Conservation (phyloP, 768 basidiomycete species). For the Macrolepiota fuliginosa region DNA sequence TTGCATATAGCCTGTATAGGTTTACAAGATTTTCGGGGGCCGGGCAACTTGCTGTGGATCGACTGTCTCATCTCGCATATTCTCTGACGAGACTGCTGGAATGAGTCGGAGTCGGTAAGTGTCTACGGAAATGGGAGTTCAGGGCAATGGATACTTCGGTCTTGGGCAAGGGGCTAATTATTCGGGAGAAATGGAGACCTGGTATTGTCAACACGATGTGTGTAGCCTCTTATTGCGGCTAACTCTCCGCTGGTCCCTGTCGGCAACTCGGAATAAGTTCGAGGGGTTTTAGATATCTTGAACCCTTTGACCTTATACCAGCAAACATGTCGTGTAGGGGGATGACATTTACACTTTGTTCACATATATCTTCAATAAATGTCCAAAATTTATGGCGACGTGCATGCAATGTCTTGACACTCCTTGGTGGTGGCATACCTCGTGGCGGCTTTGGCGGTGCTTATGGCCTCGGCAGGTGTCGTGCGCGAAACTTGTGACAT, state of each 20-base stretch:
- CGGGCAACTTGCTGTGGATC: background rate
- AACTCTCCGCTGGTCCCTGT: too few species aligned
- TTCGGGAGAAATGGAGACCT: too few species aligned
- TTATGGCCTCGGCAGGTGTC: background rate
- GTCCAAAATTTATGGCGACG: too few species aligned
- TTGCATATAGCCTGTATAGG: background rate
- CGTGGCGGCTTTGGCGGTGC: background rate
- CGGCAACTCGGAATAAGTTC: too few species aligned
- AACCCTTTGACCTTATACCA: too few species aligned
- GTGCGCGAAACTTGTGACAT: background rate
- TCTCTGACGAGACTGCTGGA: conserved; percentile 1
- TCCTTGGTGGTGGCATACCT: background rate
- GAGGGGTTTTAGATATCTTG: too few species aligned
- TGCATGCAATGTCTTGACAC: too few species aligned
- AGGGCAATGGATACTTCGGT: background rate
- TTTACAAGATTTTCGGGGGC: background rate
- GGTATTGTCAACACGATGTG: too few species aligned
- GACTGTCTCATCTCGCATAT: background rate
- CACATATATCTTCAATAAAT: too few species aligned
- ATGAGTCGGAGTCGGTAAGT: background rate
- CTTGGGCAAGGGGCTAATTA: background rate
- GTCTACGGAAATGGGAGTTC: background rate
- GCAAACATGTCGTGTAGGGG: too few species aligned
- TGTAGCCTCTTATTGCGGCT: too few species aligned
- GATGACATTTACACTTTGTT: too few species aligned